These are phyloP conservation scores for Corallochytrium limacisporum DNA, from an alignment of 78 protist species.

Conservation along the genomic window DNA sequence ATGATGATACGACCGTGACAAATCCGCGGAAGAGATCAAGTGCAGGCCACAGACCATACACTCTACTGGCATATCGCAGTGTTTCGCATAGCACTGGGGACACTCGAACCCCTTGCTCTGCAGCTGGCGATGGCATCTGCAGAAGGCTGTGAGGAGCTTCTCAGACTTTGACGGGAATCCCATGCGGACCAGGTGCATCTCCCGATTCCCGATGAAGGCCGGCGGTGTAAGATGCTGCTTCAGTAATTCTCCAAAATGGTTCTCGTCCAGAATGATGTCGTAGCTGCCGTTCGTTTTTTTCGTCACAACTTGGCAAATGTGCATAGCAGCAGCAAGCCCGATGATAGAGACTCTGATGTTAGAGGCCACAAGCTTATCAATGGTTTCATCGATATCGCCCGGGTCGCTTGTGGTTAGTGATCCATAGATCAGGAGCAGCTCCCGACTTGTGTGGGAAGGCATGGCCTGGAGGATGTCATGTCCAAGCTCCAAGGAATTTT, in stretches of 20 bases:
- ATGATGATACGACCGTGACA: slow-evolving; percentile 15
- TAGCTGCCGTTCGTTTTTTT: not conserved
- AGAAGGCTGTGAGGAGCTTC: no score
- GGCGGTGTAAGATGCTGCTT: not conserved
- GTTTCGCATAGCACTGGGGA: not conserved
- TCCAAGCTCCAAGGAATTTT: not conserved
- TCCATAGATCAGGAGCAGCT: slow-evolving; percentile 23
- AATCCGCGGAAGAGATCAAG: slow-evolving; percentile 13
- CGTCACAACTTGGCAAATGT: not conserved
- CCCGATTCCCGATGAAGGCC: no score
- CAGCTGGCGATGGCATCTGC: no score
- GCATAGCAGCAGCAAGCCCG: not conserved
- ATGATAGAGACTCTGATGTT: not conserved
- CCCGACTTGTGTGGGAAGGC: slow-evolving; percentile 52
- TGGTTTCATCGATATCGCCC: slow-evolving; percentile 34
- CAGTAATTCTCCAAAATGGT: not conserved
- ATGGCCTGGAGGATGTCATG: not conserved
- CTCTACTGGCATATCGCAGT: no score
- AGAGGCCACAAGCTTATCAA: not conserved
- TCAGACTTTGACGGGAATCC: no score
- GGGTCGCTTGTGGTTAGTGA: slow-evolving; percentile 63
- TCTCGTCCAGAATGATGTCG: not conserved
- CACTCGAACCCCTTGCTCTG: no score
- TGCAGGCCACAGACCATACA: slow-evolving; percentile 16
- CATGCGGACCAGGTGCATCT: no score